phyloP scores from a whole-genome alignment of 2,329 filamentous ascomycete species.

The Epichloe baconii region DNA sequence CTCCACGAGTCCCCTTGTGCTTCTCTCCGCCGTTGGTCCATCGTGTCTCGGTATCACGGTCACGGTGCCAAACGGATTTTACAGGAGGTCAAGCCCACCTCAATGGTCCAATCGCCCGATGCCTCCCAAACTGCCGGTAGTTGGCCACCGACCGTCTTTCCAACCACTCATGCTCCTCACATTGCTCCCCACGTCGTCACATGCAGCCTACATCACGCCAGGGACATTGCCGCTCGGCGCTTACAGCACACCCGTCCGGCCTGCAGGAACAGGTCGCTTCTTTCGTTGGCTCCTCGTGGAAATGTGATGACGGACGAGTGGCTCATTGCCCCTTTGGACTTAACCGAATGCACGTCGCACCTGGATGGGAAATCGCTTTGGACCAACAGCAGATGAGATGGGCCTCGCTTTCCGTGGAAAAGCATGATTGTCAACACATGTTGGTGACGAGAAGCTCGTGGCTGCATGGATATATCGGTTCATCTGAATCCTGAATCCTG shows the following conservation, averaged over 20 bases:
- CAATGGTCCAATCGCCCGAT: too few relatives aligned
- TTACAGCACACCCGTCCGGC: background rate
- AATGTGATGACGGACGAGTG: background rate
- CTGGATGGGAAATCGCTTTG: background rate
- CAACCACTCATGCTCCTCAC: too few relatives aligned
- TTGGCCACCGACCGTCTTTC: too few relatives aligned
- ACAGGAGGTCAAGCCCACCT: too few relatives aligned
- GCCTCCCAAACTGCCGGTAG: too few relatives aligned
- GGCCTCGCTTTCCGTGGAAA: background rate
- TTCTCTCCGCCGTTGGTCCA: background rate
- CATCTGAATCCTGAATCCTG: background rate
- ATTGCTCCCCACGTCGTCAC: constrained; percentile 1
- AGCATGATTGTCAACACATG: background rate
- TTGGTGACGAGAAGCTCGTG: background rate
- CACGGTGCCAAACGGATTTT: too few relatives aligned
- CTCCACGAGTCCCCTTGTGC: background rate
- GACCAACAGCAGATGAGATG: constrained; percentile 4
- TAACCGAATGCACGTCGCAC: background rate
- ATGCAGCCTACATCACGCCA: constrained; percentile 4
- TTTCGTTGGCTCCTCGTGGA: background rate
- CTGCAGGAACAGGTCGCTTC: background rate
- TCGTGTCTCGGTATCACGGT: too few relatives aligned
- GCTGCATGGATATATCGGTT: background rate
- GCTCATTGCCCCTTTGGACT: constrained; percentile 3
- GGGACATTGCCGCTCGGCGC: constrained; percentile 1